These are phyloP conservation scores for Galeopsis tetrahit DNA, from an alignment of 257 asterid species.

Conservation along the genomic window DNA sequence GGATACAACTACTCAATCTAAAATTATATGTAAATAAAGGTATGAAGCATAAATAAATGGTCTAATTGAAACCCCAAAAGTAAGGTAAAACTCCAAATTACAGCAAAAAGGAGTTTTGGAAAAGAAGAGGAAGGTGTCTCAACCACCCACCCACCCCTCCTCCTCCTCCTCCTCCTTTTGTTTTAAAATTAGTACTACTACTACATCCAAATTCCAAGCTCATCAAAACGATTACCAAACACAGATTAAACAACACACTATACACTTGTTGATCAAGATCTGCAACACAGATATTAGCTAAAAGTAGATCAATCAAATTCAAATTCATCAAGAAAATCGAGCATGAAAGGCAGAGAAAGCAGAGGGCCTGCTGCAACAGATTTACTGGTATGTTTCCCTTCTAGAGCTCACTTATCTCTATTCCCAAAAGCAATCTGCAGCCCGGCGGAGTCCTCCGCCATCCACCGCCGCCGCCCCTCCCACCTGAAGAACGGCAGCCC, in stretches of 20 bases:
- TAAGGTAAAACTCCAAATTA: not conserved
- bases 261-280: not conserved
- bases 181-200: slow-evolving; percentile 28
- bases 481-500: slow-evolving; percentile 56
- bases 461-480: slow-evolving; percentile 38
- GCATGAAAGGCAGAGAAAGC: slow-evolving; percentile 69
- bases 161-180: slow-evolving; percentile 35
- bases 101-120: slow-evolving; percentile 37
- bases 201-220: slow-evolving; percentile 21
- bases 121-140: slow-evolving; percentile 46
- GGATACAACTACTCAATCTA: no score
- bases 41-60: no score
- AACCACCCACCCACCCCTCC: slow-evolving; percentile 27
- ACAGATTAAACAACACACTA: not conserved
- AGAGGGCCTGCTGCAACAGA: slow-evolving; percentile 78
- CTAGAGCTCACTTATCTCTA: slow-evolving; percentile 75
- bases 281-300: slow-evolving; percentile 8
- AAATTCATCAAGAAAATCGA: not conserved
- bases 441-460: slow-evolving; percentile 57
- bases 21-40: no score
- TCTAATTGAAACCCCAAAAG: not conserved
- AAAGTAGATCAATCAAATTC: not conserved
- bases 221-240: slow-evolving; percentile 8
- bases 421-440: slow-evolving; percentile 88
- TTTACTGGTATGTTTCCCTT: slow-evolving; percentile 81